Base-by-base conservation (phyloP, 257 asterid genomes). In the Craterostigma plantagineum region DNA sequence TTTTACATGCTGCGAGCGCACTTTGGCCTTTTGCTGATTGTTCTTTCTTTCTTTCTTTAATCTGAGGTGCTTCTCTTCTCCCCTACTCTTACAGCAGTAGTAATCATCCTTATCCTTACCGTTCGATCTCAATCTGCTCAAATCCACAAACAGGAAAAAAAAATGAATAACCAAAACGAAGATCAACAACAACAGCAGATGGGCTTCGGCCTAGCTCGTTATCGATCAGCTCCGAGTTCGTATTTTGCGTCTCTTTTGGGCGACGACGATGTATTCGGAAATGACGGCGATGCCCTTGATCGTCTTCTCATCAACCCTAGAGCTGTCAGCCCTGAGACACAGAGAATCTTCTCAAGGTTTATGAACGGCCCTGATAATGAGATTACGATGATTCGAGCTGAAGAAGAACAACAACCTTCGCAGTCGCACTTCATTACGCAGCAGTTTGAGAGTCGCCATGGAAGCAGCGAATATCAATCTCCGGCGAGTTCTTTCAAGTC, bases 201-300 rank as follows among this genome's bases (percentile, higher is more conserved):
- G 56, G 55, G 34, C 56, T 47, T 13, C 59, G 81, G 85, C 14
- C 56, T 77, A 55, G 59, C 76, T 14, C 75, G 91, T 14, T 70
- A 77, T 30, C 53, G 60, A 42, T 77, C 85, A 7, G 91, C 91
- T 1, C 91, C 91, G 9, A 73, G 78, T 50, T 70, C 91, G 10
- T 77, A 65, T 46, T 68, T 77, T 34, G 18, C 62, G 11, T 59
- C 51, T 65, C 23, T 70, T 10, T 55, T 73, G 38, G 30, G 43
- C 30, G 33, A 10, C n/a, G n/a, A n/a, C 9, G 70, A 66, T 34
- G 70, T 57, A n/a, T 64, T 56, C 55, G 65, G 57, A 9, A 57
- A 58, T 10, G 81, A 66, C 43, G 86, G 68, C 50, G 62, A 66
- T 15, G 73, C 56, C 12, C 59, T 52, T 14, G 62, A 66, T 15